phyloP scores from a whole-genome alignment of 257 asterid genomes.

The Apocynum venetum region DNA sequence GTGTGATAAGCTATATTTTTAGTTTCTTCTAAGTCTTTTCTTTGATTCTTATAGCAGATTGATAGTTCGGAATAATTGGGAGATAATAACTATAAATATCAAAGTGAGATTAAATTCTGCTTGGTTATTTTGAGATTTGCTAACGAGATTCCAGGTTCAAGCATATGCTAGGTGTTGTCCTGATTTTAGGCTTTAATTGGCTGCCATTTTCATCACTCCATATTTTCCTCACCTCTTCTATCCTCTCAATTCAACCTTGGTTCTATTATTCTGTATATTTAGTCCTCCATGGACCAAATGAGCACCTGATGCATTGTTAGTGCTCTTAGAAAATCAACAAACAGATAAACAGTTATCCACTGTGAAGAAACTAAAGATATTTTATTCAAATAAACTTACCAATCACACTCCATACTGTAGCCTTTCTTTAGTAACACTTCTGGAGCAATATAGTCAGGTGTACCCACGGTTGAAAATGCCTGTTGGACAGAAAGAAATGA shows the following conservation, averaged over 20 bases:
- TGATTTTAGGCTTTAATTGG: not conserved
- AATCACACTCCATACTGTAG: conserved; percentile 83
- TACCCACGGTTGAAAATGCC: conserved; percentile 96
- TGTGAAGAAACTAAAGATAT: not conserved
- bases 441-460: conserved; percentile 97
- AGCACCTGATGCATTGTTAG: not conserved
- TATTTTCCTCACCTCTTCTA: not conserved
- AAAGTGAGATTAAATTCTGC: not conserved
- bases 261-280: not conserved
- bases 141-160: not conserved
- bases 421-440: conserved; percentile 81
- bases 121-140: not conserved
- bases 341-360: not conserved
- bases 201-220: not conserved
- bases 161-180: not conserved
- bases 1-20: not conserved
- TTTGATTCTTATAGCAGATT: not conserved
- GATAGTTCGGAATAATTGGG: not conserved
- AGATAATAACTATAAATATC: not conserved
- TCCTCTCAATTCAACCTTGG: not conserved
- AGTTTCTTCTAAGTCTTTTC: not conserved
- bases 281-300: not conserved
- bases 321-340: not conserved
- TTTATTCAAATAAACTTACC: conserved; percentile 43
- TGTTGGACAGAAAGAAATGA: conserved; percentile 18